phyloP scores from a whole-genome alignment of 2,329 filamentous ascomycete species.

The Cordyceps militaris region DNA sequence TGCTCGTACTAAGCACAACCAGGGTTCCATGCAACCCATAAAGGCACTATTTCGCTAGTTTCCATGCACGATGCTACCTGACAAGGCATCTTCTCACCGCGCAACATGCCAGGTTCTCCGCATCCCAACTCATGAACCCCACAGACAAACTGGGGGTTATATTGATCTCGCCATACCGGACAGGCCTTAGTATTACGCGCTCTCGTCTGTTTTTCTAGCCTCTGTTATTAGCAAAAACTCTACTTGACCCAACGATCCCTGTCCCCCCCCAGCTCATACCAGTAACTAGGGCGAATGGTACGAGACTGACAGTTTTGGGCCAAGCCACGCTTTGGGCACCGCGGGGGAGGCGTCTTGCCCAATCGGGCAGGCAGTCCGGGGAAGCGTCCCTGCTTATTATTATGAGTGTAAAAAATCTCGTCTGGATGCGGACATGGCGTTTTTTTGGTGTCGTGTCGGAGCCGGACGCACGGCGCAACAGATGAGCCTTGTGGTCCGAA shows the following conservation, averaged over 20 bases:
- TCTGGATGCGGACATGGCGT: neutral
- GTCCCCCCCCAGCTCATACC: neutral
- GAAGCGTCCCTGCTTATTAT: neutral
- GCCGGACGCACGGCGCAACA: neutral
- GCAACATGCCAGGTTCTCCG: neutral
- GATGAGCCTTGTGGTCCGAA: neutral
- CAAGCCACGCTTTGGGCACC: no score
- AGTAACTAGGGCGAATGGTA: no score
- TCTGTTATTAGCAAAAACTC: no score
- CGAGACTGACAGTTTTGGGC: neutral
- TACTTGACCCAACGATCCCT: neutral
- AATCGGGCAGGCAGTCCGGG: constrained; percentile 5
- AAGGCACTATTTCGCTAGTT: neutral
- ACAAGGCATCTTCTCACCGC: neutral
- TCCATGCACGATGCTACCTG: neutral
- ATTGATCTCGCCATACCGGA: neutral
- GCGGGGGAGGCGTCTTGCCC: neutral
- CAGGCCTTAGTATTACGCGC: neutral
- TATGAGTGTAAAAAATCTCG: no score
- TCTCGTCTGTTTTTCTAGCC: no score
- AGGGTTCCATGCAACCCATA: neutral
- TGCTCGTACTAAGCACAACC: neutral
- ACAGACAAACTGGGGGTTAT: neutral
- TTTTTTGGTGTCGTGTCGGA: neutral
- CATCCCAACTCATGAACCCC: neutral